phyloP scores from a whole-genome alignment of 2,329 filamentous ascomycete species.

The Dactylellina cionopaga region DNA sequence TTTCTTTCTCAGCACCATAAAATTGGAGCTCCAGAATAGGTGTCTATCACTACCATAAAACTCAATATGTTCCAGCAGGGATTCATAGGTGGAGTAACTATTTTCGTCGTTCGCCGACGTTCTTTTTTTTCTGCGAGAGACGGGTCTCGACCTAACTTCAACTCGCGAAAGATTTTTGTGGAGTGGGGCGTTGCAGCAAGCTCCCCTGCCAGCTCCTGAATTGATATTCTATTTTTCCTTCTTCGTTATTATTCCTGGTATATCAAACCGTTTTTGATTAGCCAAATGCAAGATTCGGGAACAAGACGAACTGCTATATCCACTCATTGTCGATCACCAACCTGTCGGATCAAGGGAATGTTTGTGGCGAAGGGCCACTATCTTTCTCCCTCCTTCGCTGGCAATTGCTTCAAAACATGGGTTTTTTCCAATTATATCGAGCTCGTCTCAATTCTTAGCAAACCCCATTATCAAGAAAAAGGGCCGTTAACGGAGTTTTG shows the following conservation, averaged over 20 bases:
- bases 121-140: background rate
- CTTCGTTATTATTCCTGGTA: too few species aligned
- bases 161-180: constrained; percentile 4
- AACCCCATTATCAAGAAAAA: constrained; percentile 19
- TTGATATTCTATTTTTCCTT: too few species aligned
- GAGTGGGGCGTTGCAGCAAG: background rate
- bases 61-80: constrained; percentile 1
- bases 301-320: constrained; percentile 22
- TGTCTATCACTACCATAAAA: background rate
- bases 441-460: background rate
- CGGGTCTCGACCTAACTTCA: background rate
- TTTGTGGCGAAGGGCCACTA: constrained; percentile 11
- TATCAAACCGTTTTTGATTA: constrained; percentile 1
- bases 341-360: background rate
- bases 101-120: constrained; percentile 15
- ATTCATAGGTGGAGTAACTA: constrained; percentile 10
- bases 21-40: constrained; percentile 16
- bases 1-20: constrained; percentile 24
- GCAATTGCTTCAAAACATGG: constrained; percentile 13
- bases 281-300: constrained; percentile 24
- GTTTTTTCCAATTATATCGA: background rate
- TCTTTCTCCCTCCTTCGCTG: constrained; percentile 9
- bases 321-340: constrained; percentile 20
- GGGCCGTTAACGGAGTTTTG: constrained; percentile 14
- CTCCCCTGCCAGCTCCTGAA: too few species aligned